Base-by-base conservation (phyloP, 306 rosid genomes). In the Vigna radiata region DNA sequence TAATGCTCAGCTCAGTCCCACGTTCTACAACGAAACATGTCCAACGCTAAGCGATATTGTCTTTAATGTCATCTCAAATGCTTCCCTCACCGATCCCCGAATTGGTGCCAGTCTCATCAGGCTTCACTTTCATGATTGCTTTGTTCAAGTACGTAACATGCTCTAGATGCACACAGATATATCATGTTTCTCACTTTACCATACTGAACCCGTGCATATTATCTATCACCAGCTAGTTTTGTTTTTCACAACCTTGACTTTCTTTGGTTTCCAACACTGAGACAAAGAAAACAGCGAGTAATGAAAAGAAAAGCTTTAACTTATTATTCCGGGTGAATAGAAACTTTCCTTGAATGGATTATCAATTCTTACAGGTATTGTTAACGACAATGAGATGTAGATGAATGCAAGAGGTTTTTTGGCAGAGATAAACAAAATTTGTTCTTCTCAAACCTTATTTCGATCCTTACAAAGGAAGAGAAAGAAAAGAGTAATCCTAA, bases 111-210 rank as follows among this genome's bases (percentile, higher is more conserved):
- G 89, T 66, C 82, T 89, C 64, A 12, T 73, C 4, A 81, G 93
- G 73, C 89, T 89, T 83, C 86, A 83, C 37, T 86, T 89, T 68
- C 93, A 89, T n/a, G 93, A 86, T 17, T 89, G 93, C 82, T 89
- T 89, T 17, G 90, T 89, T 41, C 83, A 83, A 31, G 69, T 88
- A 60, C 1, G 79, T 73, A 52, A 52, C 2, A 7, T 52, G 9
- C 56, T 52, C 19, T 8, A 3, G 25, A 44, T 44, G 49, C 11
- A 41, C 3, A 9, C 11, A 49, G 4, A 5, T n/a, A 0, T 52
- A 52, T 50, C 10, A n/a, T 50, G 21, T 16, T 52, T 52, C 10
- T 52, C 11, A n/a, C 21, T 49, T n/a, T 49, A 15, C n/a, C 15
- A 16, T 16, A 29, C 31, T 29, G 2, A 49, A 8, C 54, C 9